Evolutionary conservation across 306 rosid species (phyloP).

Genomic region (Lathyrus sativus): DNA sequence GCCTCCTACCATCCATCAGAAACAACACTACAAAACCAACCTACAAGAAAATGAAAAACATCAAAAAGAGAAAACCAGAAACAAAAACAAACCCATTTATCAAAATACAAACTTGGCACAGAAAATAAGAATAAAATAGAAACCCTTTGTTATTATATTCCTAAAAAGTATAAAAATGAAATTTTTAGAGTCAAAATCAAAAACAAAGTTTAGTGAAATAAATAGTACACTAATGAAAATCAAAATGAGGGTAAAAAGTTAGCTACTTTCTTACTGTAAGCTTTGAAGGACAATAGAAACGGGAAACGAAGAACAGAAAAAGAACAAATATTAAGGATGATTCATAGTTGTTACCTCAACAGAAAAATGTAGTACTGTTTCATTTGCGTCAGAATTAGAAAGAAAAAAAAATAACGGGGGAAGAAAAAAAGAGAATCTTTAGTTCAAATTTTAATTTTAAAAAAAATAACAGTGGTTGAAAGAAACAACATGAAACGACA

Average conservation of each 20-base stretch:
- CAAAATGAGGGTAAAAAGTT: slow-evolving; percentile 24
- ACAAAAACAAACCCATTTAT: not conserved
- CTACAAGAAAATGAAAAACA: slow-evolving; percentile 34
- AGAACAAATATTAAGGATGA: slow-evolving; percentile 12
- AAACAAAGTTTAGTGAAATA: not conserved
- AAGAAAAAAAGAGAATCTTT: slow-evolving; percentile 48
- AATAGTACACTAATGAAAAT: not conserved
- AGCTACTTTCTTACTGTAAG: slow-evolving; percentile 15
- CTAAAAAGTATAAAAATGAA: slow-evolving; percentile 11
- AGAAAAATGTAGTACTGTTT: slow-evolving; percentile 29
- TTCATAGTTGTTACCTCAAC: slow-evolving; percentile 32
- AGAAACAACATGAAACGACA: slow-evolving; percentile 54
- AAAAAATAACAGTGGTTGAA: not conserved
- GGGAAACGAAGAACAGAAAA: slow-evolving; percentile 29
- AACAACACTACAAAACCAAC: slow-evolving; percentile 21
- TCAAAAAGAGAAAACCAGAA: not conserved
- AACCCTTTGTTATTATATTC: not conserved
- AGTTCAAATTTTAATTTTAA: slow-evolving; percentile 31
- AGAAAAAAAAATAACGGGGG: slow-evolving; percentile 36
- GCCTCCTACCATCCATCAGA: slow-evolving; percentile 76
- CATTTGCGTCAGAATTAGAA: slow-evolving; percentile 31
- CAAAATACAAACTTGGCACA: slow-evolving; percentile 16
- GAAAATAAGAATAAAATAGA: slow-evolving; percentile 11
- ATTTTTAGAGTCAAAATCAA: slow-evolving; percentile 2
- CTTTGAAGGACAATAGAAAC: not conserved